Conservation (phyloP, 2,329 filamentous ascomycete species). For the Bipolaris oryzae region DNA sequence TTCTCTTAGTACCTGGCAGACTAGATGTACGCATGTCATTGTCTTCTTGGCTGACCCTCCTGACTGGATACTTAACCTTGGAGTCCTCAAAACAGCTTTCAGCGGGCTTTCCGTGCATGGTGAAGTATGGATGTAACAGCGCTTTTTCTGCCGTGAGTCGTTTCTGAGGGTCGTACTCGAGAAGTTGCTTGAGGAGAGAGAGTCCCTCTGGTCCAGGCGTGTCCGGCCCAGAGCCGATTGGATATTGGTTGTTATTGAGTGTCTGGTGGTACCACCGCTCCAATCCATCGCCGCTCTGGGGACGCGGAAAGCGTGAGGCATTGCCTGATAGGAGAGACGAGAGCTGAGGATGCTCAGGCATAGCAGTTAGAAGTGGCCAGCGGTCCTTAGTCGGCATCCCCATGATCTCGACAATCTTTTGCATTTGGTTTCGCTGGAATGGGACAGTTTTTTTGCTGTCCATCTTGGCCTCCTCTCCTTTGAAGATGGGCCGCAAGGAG, state of each 20-base stretch:
- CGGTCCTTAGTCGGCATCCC: constrained; percentile 85
- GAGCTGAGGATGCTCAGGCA: constrained; percentile 85
- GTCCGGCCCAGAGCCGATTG: constrained; percentile 43
- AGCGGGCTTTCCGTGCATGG: constrained; percentile 64
- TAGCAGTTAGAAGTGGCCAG: constrained; percentile 82
- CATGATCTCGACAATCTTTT: constrained; percentile 97
- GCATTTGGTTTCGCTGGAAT: constrained; percentile 98
- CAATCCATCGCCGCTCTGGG: constrained; percentile 57
- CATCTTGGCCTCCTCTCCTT: constrained; percentile 98
- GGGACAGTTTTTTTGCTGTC: constrained; percentile 97
- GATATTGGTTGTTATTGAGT: constrained; percentile 56
- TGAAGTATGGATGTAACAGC: constrained; percentile 89
- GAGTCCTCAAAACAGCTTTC: constrained; percentile 90
- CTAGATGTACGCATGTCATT: constrained; percentile 93
- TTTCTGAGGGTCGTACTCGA: constrained; percentile 92
- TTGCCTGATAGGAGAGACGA: constrained; percentile 56
- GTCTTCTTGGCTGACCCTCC: constrained; percentile 90
- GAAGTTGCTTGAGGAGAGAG: constrained; percentile 76
- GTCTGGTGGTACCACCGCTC: constrained; percentile 68
- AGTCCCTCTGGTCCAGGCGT: constrained; percentile 70
- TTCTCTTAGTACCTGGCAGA: constrained; percentile 88
- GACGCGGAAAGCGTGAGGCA: constrained; percentile 56
- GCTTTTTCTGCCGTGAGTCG: constrained; percentile 86
- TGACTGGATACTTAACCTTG: constrained; percentile 85
- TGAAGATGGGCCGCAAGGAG: constrained; percentile 91